Evolutionary conservation across 495 filamentous ascomycete species (phyloP), one percentile per base, ranked within the genome.

Genomic region (Immersiella caudata): DNA sequence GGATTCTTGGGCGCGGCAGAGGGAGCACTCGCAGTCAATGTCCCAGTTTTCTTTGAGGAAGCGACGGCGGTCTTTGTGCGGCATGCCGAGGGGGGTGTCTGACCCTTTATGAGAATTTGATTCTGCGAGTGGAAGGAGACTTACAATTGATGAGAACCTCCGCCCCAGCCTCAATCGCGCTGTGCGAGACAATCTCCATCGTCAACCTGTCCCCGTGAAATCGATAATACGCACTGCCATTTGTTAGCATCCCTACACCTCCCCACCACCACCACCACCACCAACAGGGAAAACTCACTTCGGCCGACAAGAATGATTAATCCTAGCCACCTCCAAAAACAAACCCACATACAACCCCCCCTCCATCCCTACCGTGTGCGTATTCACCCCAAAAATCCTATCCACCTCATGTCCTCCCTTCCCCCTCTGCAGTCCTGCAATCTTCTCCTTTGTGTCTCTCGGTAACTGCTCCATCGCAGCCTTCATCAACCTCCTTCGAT

Each of bases 101-200:
- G 21, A 6, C 1, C 46, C 40, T 22, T 61, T n/a, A 0, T 18
- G 52, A 58, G 27, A 40, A 27, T 36, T 8, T 27, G 20, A 11
- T 11, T 16, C 46, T 11, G 7, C 18, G 20, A 2, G 40, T 9
- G 6, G 6, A 21, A 9, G n/a, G 33, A 27, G n/a, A 62, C 76
- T 33, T 72, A 79, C 80, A 82, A 62, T 77, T 80, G 54, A 83
- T 80, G 9, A 59, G 64, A 25, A 83, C 76, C 64, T 83, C 81
- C 9, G 81, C 77, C 29, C 79, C 80, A 0, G 72, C 62, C 55
- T 78, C 69, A n/a, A 82, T 80, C 46, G 75, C 70, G n/a, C 70
- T 70, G 50, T 74, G 71, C 1, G 79, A 75, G 0, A 80, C 73
- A 24, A 80, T 67, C 60, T 79, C 79, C 60, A 78, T 76, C 0